A percentile compares a stretch with the other conserved stretches of the same genome.
These are phyloP conservation scores for Haplosporangium gracile DNA, from an alignment of 192 early-diverging fungal species.

Conservation along the genomic window DNA sequence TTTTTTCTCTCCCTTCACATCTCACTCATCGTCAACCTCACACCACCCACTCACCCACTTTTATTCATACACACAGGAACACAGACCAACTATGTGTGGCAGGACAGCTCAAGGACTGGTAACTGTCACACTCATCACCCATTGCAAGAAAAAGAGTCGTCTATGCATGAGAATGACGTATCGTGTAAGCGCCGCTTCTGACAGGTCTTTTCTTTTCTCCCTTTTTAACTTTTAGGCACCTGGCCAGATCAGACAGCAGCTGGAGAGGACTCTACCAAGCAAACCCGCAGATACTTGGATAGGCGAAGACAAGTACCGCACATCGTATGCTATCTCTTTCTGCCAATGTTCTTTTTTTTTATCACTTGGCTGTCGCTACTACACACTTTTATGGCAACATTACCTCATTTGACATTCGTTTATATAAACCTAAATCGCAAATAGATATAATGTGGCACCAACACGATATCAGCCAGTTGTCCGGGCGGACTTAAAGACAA, in stretches of 20 bases:
- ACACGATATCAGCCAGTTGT: constrained; percentile 61
- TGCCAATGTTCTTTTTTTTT: not conserved
- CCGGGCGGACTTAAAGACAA: constrained; percentile 23
- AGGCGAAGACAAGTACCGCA: constrained; percentile 49
- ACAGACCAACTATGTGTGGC: constrained; percentile 33
- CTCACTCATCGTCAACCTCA: not conserved
- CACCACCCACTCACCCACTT: not conserved
- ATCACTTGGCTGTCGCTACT: not conserved
- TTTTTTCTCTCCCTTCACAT: not conserved
- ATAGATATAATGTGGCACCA: constrained; percentile 65
- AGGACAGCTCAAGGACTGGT: constrained; percentile 53
- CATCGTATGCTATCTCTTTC: constrained; percentile 28
- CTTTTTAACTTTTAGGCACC: constrained; percentile 11
- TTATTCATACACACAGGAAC: not conserved
- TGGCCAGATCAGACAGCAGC: constrained; percentile 39
- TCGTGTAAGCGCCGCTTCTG: no score
- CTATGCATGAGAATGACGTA: not conserved
- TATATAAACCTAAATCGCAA: no score
- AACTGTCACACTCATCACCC: not conserved
- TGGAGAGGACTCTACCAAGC: constrained; percentile 37
- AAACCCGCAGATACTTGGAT: constrained; percentile 44
- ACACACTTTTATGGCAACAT: not conserved
- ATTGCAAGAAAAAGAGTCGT: not conserved
- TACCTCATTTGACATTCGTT: not conserved
- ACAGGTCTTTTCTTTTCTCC: not conserved